Evolutionary conservation across 2,329 filamentous ascomycete genomes (phyloP), one percentile per base, ranked within the genome.

Genomic region (Tolypocladium ovalisporum): DNA sequence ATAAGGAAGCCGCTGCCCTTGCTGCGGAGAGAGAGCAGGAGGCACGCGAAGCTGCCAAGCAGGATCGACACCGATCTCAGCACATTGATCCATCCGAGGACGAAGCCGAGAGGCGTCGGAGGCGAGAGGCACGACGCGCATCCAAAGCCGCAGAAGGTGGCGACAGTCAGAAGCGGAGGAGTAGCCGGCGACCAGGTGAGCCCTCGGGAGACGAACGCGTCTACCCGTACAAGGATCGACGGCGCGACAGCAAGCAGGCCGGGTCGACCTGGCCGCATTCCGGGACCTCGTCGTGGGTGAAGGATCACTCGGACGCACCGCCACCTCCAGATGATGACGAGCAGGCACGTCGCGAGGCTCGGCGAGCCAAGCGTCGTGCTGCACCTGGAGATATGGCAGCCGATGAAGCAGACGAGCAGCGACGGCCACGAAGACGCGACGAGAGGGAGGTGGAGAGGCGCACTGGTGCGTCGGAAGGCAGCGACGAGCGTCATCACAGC

Each of bases 271-370:
- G 83, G 83, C 83, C 83, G 22, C 80, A 85, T 65, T 84, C 80
- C 8, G 83, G 83, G 32, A 86, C 83, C 0, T 82, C 80, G 10
- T 85, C 82, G 0, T 86, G 84, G 84, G 83, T 86, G 5, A 85
- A 85, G 68, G 82, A 86, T 15, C 79, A 84, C 62, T 81, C 79
- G 2, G 83, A 85, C 62, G 82, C 82, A 3, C 81, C 81, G 1
- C 81, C 82, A 3, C 82, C 83, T 2, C 81, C 80, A 1, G 75
- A 76, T 4, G 75, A 78, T 12, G 76, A 79, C 34, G 79, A 80
- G 24, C 76, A 76, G 53, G 77, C 75, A 12, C 74, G 79, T 15
- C 77, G 77, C 10, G 79, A 80, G 54, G 75, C 73, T 7, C 75
- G 77, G 19, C 70, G 76, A 52, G 71, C 76, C 19, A 74, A 76